Evolutionary conservation across 176 grass and related monocot genomes (phyloP).

Genomic region (Lolium rigidum): DNA sequence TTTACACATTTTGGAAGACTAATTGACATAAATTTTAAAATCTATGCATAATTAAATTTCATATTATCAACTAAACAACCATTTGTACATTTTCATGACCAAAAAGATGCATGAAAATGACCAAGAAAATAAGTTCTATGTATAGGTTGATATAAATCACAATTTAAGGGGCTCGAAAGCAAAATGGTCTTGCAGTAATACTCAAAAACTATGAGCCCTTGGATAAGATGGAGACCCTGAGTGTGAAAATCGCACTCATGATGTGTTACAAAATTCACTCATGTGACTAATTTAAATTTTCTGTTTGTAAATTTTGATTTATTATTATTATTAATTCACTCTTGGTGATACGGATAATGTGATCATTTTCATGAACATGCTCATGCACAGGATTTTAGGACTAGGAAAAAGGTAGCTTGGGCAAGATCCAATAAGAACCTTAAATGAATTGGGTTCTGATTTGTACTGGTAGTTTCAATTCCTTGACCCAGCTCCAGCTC

Average conservation of each 20-base stretch:
- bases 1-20: neutral
- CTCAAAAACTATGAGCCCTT: neutral
- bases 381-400: conserved; percentile 54
- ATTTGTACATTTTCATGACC: neutral
- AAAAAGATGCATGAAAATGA: neutral
- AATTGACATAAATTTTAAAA: neutral
- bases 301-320: neutral
- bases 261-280: neutral
- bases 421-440: conserved; percentile 65
- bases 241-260: neutral
- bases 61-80: neutral
- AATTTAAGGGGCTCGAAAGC: neutral
- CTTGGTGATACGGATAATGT: conserved; percentile 5
- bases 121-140: neutral
- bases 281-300: neutral
- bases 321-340: neutral
- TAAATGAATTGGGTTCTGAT: conserved; percentile 47
- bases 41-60: neutral
- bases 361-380: conserved; percentile 49
- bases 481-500: neutral
- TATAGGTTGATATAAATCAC: neutral
- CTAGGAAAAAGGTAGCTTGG: conserved; percentile 30
- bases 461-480: conserved; percentile 30
- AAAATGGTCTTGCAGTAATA: neutral
- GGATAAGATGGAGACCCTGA: neutral